Evolutionary conservation across 2,329 filamentous ascomycete species (phyloP).

Genomic region (Hypoxylon sp.): DNA sequence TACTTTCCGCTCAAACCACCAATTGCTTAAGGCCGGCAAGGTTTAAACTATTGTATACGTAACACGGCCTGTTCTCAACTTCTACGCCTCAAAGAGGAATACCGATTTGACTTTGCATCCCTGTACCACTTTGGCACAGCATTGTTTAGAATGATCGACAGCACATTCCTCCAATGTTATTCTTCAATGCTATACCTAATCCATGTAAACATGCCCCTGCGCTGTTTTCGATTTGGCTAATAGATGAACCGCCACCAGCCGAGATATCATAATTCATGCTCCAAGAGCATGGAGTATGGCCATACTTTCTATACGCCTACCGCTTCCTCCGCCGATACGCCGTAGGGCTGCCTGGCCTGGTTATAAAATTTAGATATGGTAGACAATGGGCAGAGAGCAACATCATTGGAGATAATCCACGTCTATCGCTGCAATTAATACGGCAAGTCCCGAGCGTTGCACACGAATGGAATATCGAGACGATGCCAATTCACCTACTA

Average conservation of each 20-base stretch:
- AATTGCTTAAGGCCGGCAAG: background rate
- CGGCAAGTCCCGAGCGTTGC: background rate
- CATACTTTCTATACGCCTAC: no score
- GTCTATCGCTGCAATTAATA: slow-evolving; percentile 8
- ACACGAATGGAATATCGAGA: slow-evolving; percentile 1
- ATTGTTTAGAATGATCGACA: slow-evolving; percentile 4
- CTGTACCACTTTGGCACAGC: slow-evolving; percentile 11
- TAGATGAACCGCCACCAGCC: background rate
- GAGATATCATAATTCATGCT: background rate
- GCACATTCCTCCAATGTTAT: background rate
- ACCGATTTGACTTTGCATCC: slow-evolving; percentile 6
- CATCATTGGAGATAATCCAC: background rate
- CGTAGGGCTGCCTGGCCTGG: background rate
- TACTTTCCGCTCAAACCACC: slow-evolving; percentile 11
- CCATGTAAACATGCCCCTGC: background rate
- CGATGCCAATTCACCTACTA: background rate
- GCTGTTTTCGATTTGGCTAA: background rate
- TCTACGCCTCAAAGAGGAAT: slow-evolving; percentile 6
- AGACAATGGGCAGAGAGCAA: slow-evolving; percentile 4
- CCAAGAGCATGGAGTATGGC: background rate
- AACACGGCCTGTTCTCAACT: background rate
- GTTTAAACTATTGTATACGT: background rate
- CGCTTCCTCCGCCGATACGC: background rate
- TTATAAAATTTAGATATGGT: background rate
- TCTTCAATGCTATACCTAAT: background rate